Evolutionary conservation across 1,284 basidiomycete genomes (phyloP).

Genomic region (Ustilago lituana): DNA sequence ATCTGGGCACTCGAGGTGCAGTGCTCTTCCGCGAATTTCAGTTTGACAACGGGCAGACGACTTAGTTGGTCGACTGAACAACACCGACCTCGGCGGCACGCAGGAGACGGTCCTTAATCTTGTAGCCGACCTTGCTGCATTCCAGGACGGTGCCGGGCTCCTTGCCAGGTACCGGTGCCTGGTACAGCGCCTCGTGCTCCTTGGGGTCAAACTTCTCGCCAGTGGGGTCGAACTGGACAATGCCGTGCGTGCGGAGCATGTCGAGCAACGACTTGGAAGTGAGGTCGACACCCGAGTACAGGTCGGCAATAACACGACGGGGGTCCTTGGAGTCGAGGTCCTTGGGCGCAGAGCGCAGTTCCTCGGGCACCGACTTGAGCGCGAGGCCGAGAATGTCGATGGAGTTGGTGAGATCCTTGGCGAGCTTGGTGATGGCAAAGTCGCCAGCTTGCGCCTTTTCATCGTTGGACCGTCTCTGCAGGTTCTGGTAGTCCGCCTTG

Average conservation of each 20-base stretch:
- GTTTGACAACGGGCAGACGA: too few species aligned
- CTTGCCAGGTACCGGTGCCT: slow-evolving; percentile 86
- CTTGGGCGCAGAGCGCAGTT: slow-evolving; percentile 63
- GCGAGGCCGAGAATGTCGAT: slow-evolving; percentile 91
- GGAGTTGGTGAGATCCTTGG: slow-evolving; percentile 86
- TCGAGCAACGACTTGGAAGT: slow-evolving; percentile 89
- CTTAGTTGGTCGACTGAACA: slow-evolving; percentile 69
- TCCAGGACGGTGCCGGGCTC: slow-evolving; percentile 89
- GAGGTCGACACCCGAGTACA: slow-evolving; percentile 84
- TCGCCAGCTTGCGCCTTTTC: slow-evolving; percentile 92
- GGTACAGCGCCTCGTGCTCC: slow-evolving; percentile 91
- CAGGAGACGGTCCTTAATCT: slow-evolving; percentile 74
- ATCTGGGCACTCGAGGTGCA: too few species aligned
- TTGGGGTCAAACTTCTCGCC: slow-evolving; percentile 96
- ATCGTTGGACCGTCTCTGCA: slow-evolving; percentile 86
- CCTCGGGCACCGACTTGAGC: slow-evolving; percentile 78
- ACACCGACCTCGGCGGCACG: slow-evolving; percentile 97
- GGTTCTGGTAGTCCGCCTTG: slow-evolving; percentile 89
- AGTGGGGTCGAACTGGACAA: slow-evolving; percentile 88
- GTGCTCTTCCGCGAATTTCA: too few species aligned
- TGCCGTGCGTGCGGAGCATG: slow-evolving; percentile 88
- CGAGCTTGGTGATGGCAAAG: slow-evolving; percentile 91
- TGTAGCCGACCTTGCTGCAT: slow-evolving; percentile 85
- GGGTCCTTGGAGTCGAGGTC: slow-evolving; percentile 62
- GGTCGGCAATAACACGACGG: slow-evolving; percentile 55